Evolutionary conservation across 2,329 filamentous ascomycete genomes (phyloP).

Genomic region (Calycina marina): DNA sequence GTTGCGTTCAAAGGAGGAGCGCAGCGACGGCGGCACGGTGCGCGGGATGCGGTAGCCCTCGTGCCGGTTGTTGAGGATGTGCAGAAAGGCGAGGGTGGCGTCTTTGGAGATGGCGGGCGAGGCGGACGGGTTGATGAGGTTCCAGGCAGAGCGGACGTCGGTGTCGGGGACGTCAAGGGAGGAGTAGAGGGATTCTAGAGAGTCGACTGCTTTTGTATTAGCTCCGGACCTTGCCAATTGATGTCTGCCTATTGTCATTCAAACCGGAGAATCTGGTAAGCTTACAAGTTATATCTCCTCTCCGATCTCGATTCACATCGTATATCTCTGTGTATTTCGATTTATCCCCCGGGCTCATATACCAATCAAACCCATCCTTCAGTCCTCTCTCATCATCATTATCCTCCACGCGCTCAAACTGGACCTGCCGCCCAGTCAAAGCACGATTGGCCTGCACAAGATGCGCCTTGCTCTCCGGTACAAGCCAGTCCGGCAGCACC

Average conservation of each 20-base stretch:
- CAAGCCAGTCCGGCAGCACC: constrained; percentile 83
- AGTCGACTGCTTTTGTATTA: constrained; percentile 39
- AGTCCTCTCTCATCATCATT: constrained; percentile 71
- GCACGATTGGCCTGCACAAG: constrained; percentile 73
- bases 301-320: constrained; percentile 73
- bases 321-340: constrained; percentile 96
- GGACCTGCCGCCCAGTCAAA: constrained; percentile 61
- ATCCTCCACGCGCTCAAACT: constrained; percentile 75
- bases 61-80: constrained; percentile 91
- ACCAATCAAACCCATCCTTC: constrained; percentile 98
- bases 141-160: constrained; percentile 88
- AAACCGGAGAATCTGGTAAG: constrained; percentile 6
- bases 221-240: not conserved
- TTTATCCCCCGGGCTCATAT: constrained; percentile 89
- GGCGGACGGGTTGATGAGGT: constrained; percentile 87
- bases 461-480: constrained; percentile 88
- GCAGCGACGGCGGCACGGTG: constrained; percentile 78
- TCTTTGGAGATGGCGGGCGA: constrained; percentile 80
- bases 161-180: constrained; percentile 59
- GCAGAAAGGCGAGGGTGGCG: constrained; percentile 82
- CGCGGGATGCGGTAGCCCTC: constrained; percentile 91
- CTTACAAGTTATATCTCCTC: constrained; percentile 70
- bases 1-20: constrained; percentile 84
- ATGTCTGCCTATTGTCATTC: too few species aligned
- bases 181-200: constrained; percentile 73